Conservation (phyloP, 129 eudicot genomes). For the Kitagawia praeruptora region DNA sequence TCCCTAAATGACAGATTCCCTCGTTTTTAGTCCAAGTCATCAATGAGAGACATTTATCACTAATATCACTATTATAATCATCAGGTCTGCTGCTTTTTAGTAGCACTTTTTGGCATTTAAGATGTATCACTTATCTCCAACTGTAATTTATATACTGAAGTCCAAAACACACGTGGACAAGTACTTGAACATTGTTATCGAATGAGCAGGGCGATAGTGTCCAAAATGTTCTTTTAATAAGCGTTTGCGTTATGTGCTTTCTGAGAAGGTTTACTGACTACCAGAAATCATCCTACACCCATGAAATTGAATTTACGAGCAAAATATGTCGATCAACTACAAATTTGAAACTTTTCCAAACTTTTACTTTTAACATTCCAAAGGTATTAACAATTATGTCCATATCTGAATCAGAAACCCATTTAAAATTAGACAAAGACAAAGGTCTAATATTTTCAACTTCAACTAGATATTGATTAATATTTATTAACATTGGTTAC, state of each 20-base stretch:
- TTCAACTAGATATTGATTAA: background rate
- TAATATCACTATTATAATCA: background rate
- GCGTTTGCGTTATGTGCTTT: background rate
- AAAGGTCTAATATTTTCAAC: background rate
- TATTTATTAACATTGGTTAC: constrained; percentile 19
- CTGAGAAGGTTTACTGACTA: background rate
- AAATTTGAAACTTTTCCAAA: background rate
- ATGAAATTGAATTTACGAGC: background rate
- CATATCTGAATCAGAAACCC: background rate
- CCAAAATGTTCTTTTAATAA: too few species aligned
- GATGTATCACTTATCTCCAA: too few species aligned
- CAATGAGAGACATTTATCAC: background rate
- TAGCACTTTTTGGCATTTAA: background rate
- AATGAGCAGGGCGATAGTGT: too few species aligned
- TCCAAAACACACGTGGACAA: background rate
- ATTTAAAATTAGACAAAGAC: background rate
- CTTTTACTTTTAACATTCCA: background rate
- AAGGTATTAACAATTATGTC: background rate
- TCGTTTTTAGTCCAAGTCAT: too few species aligned
- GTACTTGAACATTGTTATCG: background rate
- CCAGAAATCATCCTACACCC: background rate
- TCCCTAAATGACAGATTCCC: background rate
- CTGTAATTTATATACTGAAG: background rate
- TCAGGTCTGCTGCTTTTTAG: background rate
- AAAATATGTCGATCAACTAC: background rate